Evolutionary conservation across 352 stramenopile species (phyloP), one percentile per base, ranked within the genome.

Genomic region (Phytopythium sindhum): DNA sequence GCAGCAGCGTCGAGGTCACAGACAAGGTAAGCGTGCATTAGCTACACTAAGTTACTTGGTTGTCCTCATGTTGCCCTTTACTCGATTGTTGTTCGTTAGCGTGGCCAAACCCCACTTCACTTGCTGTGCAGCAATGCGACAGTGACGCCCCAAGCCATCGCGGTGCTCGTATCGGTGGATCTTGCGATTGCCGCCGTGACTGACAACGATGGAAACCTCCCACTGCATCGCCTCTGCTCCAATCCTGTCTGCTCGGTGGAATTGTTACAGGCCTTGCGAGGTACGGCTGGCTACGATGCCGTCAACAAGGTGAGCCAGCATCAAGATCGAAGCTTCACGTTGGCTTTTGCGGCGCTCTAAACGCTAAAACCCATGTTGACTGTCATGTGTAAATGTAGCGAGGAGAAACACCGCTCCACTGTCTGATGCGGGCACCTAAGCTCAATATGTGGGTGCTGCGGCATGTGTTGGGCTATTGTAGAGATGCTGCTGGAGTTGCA

Each of bases 41-140:
- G 1, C n/a, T 29, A 9, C 23, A 23, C 28, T 37, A 5, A 50
- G 10, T 21, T 31, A 12, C 37, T 17, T 21, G 19, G 8, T 11
- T 14, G 11, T 47, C 8, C 11, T 33, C 2, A 6, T 31, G 15
- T 26, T 9, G 7, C 24, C 14, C 45, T 19, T 2, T 10, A 26
- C 4, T 31, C 39, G 50, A 8, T 21, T 39, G 52, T 44, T 8
- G 24, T 44, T 3, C 19, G 42, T 57, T 21, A 80, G 72, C 50
- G 60, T 31, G 79, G 74, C 0, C 73, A 77, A 47, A 89, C 73
- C 1, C 79, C 83, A 24, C 55, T 91, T 19, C 83, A 91, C 51
- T 58, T 81, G 21, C 45, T 91, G 15, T 85, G 77, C 28, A 56
- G 44, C 4, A 90, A 90, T 39, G n/a, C 68, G 2, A 75, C 63